phyloP scores from a whole-genome alignment of 768 basidiomycete species.

The Tulasnella sp. region DNA sequence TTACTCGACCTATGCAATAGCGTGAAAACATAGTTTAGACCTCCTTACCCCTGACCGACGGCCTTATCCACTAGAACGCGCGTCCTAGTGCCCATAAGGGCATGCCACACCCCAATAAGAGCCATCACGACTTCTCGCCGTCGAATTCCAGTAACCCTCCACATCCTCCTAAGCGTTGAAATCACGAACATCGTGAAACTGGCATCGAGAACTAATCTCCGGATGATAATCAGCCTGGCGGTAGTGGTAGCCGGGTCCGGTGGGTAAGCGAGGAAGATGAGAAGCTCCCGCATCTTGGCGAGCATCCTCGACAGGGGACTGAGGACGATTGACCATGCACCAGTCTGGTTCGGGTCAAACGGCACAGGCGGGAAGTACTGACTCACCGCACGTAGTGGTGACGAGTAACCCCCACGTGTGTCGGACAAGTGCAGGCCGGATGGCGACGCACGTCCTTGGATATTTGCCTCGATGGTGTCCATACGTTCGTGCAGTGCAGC shows the following conservation, averaged over 20 bases:
- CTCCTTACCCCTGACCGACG: conserved; percentile 23
- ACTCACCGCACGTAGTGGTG: not conserved
- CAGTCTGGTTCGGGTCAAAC: conserved; percentile 75
- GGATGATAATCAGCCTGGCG: conserved; percentile 37
- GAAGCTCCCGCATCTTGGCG: conserved; percentile 37
- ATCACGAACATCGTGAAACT: conserved; percentile 59
- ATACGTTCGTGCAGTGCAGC: conserved; percentile 68
- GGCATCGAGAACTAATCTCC: conserved; percentile 64
- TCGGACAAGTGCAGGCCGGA: not conserved
- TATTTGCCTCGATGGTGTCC: conserved; percentile 38
- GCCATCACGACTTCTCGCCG: conserved; percentile 56
- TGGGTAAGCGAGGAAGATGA: conserved; percentile 40
- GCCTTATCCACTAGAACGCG: conserved; percentile 39
- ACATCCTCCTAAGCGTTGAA: conserved; percentile 42
- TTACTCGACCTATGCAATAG: too few relatives aligned
- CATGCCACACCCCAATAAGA: conserved; percentile 54
- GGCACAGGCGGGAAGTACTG: not conserved
- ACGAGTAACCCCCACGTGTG: not conserved
- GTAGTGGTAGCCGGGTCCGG: conserved; percentile 9
- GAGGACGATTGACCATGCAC: conserved; percentile 67
- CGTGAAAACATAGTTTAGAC: too few relatives aligned
- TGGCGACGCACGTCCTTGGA: not conserved
- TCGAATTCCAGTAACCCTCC: conserved; percentile 58
- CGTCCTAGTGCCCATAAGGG: conserved; percentile 45
- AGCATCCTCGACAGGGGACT: conserved; percentile 48